These are phyloP conservation scores for Apodospora peruviana DNA, from an alignment of 495 filamentous ascomycete species.

Conservation along the genomic window DNA sequence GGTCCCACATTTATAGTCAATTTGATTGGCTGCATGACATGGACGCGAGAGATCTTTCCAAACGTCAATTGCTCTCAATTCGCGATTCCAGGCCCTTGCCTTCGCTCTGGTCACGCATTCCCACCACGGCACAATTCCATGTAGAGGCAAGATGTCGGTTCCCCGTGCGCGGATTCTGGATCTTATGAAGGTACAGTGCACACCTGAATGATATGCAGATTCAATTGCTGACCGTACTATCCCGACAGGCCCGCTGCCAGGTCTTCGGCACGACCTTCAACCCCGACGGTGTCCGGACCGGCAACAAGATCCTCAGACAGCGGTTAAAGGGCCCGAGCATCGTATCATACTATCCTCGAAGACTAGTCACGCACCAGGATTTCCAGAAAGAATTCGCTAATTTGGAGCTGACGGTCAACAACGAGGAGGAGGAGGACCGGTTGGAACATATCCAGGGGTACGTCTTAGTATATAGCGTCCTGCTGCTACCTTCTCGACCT, in stretches of 20 bases:
- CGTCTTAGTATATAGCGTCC: too few species aligned
- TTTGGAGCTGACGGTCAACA: slow-evolving; percentile 54
- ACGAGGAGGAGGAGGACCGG: slow-evolving; percentile 74
- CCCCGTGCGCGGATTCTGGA: slow-evolving; percentile 66
- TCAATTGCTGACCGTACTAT: slow-evolving; percentile 7
- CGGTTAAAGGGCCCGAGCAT: slow-evolving; percentile 72
- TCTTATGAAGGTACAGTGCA: slow-evolving; percentile 62
- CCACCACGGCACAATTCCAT: slow-evolving; percentile 12
- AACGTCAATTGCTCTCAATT: slow-evolving; percentile 3
- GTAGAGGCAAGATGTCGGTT: slow-evolving; percentile 58
- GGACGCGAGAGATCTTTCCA: slow-evolving; percentile 11
- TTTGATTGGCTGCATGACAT: slow-evolving; percentile 10
- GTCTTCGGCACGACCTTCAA: slow-evolving; percentile 92
- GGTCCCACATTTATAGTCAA: neutral
- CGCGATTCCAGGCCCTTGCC: neutral
- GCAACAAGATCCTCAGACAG: slow-evolving; percentile 84
- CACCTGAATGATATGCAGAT: neutral
- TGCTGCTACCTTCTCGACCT: slow-evolving; percentile 5
- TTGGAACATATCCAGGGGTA: slow-evolving; percentile 64
- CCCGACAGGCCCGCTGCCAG: slow-evolving; percentile 69
- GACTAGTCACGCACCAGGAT: slow-evolving; percentile 62
- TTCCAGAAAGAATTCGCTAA: slow-evolving; percentile 55
- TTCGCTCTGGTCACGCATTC: neutral
- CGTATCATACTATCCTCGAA: slow-evolving; percentile 80
- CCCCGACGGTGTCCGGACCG: slow-evolving; percentile 69